Percentiles rank a stretch among this genome's conserved stretches.
Evolutionary conservation across 1,139 yeast species (phyloP).

Genomic region (Ashbya aceris): DNA sequence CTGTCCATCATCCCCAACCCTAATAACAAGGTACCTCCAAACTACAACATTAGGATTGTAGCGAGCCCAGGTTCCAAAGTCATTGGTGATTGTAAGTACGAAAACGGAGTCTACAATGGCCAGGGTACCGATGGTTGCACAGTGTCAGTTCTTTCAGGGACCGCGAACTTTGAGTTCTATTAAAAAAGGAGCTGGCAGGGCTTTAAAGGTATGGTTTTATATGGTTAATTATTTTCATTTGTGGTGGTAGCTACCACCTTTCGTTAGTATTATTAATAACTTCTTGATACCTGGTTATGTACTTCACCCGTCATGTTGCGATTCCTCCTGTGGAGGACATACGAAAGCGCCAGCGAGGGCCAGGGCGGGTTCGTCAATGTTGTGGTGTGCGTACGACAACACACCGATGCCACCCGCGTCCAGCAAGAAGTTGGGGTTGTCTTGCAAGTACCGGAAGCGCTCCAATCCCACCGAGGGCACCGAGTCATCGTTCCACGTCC

Average conservation of each 20-base stretch:
- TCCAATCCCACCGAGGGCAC: conserved; percentile 29
- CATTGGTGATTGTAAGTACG: conserved; percentile 73
- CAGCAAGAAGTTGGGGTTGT: conserved; percentile 70
- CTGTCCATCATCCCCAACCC: conserved; percentile 93
- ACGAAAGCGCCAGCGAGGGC: conserved; percentile 71
- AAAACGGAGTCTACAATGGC: conserved; percentile 68
- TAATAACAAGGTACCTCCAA: conserved; percentile 66
- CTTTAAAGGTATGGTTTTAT: too few relatives aligned
- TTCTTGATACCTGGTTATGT: too few relatives aligned
- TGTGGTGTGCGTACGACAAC: conserved; percentile 79
- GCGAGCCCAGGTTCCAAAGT: conserved; percentile 46
- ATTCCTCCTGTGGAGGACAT: conserved; percentile 51
- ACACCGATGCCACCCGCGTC: conserved; percentile 97
- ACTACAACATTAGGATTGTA: conserved; percentile 80
- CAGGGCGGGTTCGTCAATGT: conserved; percentile 77
- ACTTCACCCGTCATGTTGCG: conserved; percentile 17
- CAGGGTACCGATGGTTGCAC: conserved; percentile 73
- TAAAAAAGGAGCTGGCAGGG: background rate
- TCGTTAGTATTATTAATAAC: too few relatives aligned
- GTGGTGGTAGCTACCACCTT: too few relatives aligned
- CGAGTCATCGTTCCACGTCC: conserved; percentile 25
- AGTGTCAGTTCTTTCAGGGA: conserved; percentile 75
- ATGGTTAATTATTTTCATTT: too few relatives aligned
- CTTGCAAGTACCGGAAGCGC: conserved; percentile 28
- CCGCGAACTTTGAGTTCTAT: conserved; percentile 44